phyloP scores from a whole-genome alignment of 768 basidiomycete species.

The Pleurotus salmoneostramineus region DNA sequence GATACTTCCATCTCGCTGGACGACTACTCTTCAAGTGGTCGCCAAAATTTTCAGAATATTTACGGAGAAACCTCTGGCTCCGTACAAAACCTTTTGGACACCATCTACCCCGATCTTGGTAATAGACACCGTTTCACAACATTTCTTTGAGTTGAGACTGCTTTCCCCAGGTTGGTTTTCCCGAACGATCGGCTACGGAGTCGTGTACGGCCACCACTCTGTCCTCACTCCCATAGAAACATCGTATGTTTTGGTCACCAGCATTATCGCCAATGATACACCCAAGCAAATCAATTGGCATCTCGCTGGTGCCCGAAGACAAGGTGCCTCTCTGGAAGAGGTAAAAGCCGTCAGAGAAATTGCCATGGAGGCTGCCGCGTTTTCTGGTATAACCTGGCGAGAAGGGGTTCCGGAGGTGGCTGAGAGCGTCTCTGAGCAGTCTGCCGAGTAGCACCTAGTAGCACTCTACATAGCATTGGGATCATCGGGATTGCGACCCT shows the following conservation, averaged over 20 bases:
- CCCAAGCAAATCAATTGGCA: constrained; percentile 69
- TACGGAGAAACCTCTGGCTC: constrained; percentile 53
- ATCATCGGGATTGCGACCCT: constrained; percentile 30
- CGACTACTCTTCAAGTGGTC: constrained; percentile 39
- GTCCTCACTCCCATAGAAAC: constrained; percentile 50
- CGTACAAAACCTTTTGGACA: constrained; percentile 43
- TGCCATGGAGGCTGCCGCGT: constrained; percentile 44
- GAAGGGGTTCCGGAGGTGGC: constrained; percentile 44
- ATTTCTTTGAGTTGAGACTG: constrained; percentile 2
- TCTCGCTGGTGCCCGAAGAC: constrained; percentile 48
- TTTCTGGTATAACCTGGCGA: constrained; percentile 50
- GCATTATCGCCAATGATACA: constrained; percentile 57
- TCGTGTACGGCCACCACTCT: constrained; percentile 45
- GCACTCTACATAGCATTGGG: constrained; percentile 82
- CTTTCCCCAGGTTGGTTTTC: constrained; percentile 45
- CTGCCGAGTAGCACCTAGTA: constrained; percentile 80
- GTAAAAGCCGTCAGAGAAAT: constrained; percentile 51
- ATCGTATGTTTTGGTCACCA: constrained; percentile 56
- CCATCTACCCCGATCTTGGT: constrained; percentile 66
- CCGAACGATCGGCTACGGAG: constrained; percentile 52
- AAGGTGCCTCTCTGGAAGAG: constrained; percentile 51
- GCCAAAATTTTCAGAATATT: constrained; percentile 38
- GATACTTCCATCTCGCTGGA: constrained; percentile 35
- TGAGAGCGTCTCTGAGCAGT: constrained; percentile 28
- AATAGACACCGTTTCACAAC: no score